Percentiles rank a stretch among this genome's conserved stretches.
These are phyloP conservation scores for Trametes punicea DNA, from an alignment of 768 basidiomycete species.

Conservation along the genomic window DNA sequence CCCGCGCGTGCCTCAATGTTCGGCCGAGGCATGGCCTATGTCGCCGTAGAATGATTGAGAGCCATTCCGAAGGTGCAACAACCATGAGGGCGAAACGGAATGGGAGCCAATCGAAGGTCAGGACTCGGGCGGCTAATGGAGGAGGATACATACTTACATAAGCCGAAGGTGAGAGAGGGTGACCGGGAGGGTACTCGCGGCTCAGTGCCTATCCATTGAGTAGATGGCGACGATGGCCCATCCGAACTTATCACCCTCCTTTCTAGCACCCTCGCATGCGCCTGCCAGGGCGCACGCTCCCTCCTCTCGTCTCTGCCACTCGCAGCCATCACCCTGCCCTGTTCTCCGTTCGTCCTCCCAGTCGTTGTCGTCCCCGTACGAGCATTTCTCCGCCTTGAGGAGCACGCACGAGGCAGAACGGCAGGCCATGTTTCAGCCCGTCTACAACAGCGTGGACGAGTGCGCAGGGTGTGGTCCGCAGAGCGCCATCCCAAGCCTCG, in stretches of 20 bases:
- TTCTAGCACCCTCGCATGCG: background rate
- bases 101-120: conserved; percentile 4
- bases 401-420: conserved; percentile 13
- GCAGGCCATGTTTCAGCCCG: conserved; percentile 5
- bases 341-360: background rate
- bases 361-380: conserved; percentile 3
- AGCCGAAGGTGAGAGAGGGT: conserved; percentile 14
- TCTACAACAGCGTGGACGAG: background rate
- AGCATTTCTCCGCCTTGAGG: conserved; percentile 19
- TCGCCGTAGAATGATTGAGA: no score
- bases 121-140: background rate
- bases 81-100: background rate
- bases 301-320: conserved; percentile 1
- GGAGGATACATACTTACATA: conserved; percentile 6
- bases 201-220: conserved; percentile 14
- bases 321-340: background rate
- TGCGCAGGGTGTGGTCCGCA: conserved; percentile 9
- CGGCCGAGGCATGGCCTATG: no score
- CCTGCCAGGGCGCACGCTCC: background rate
- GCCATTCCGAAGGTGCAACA: background rate
- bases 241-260: conserved; percentile 17
- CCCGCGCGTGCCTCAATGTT: no score
- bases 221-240: conserved; percentile 17
- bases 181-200: conserved; percentile 24
- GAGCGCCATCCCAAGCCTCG: background rate